Evolutionary conservation across 192 early-diverging fungal genomes (phyloP).

Genomic region (Endogone sp.): DNA sequence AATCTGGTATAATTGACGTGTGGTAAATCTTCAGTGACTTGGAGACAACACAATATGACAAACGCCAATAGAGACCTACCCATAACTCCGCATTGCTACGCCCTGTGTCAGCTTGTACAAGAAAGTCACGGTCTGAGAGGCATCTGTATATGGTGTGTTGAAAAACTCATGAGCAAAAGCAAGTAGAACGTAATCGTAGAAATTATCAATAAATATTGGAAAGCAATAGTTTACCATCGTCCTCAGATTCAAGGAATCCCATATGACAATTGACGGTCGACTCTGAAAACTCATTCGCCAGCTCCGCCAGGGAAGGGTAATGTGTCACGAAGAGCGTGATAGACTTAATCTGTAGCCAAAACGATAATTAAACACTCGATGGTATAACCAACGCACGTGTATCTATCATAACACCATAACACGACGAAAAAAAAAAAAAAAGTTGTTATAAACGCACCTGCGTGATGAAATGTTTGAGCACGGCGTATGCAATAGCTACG

Average conservation of each 20-base stretch:
- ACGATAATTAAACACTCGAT: not conserved
- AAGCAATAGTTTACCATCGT: conserved; percentile 15
- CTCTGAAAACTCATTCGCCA: conserved; percentile 29
- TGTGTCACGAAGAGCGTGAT: conserved; percentile 79
- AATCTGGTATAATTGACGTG: conserved; percentile 32
- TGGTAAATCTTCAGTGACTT: not conserved
- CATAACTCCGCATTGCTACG: conserved; percentile 61
- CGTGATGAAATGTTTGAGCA: conserved; percentile 51
- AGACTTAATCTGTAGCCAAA: conserved; percentile 26
- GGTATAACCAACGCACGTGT: not conserved
- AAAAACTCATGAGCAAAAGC: not conserved
- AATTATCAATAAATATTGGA: too few relatives aligned
- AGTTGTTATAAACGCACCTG: conserved; percentile 6
- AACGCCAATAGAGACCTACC: conserved; percentile 31
- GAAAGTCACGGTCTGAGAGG: conserved; percentile 51
- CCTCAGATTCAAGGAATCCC: conserved; percentile 43
- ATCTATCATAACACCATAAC: not conserved
- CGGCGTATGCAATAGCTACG: conserved; percentile 62
- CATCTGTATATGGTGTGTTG: conserved; percentile 8
- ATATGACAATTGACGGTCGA: conserved; percentile 41
- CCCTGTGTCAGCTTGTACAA: conserved; percentile 67
- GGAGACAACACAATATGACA: conserved; percentile 1
- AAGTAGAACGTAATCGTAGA: too few relatives aligned
- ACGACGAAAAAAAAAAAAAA: too few relatives aligned
- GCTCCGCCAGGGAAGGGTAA: conserved; percentile 62